These are phyloP conservation scores for Exophiala spinifera DNA, from an alignment of 2,329 filamentous ascomycete genomes.

Conservation along the genomic window DNA sequence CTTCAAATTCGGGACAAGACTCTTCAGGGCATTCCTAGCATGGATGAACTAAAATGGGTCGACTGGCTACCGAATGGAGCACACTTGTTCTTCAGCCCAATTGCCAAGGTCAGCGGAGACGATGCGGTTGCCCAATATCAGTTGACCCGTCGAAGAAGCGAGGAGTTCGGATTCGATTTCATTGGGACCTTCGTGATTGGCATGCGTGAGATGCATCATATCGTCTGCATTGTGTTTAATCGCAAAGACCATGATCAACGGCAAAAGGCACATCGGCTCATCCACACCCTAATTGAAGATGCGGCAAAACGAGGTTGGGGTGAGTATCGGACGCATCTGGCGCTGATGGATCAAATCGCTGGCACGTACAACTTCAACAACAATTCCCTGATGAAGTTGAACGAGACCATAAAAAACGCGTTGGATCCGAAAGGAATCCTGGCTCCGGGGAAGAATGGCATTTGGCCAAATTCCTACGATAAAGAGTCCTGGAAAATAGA, in stretches of 20 bases:
- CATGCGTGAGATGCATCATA: conserved; percentile 56
- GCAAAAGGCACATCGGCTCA: conserved; percentile 38
- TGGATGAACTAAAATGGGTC: conserved; percentile 43
- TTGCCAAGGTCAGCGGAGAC: conserved; percentile 47
- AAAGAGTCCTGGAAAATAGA: too few relatives aligned
- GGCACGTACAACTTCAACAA: conserved; percentile 45
- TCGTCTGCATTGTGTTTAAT: conserved; percentile 55
- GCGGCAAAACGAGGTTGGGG: conserved; percentile 43
- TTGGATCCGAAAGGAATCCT: conserved; percentile 50
- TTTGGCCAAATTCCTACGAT: conserved; percentile 43
- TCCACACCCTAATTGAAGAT: conserved; percentile 36
- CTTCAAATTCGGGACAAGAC: conserved; percentile 33
- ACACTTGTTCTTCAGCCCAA: conserved; percentile 54
- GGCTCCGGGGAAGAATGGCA: conserved; percentile 47
- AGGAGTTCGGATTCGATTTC: conserved; percentile 50
- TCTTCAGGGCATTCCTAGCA: conserved; percentile 28
- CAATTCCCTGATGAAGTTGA: conserved; percentile 42
- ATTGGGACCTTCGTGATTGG: conserved; percentile 52
- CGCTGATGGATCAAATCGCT: conserved; percentile 46
- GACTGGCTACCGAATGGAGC: conserved; percentile 54
- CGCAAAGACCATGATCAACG: conserved; percentile 41
- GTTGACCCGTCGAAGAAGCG: conserved; percentile 39
- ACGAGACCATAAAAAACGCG: conserved; percentile 47
- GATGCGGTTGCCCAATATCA: conserved; percentile 48
- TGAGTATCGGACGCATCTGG: conserved; percentile 48